Evolutionary conservation across 192 early-diverging fungal genomes (phyloP), one percentile per base, ranked within the genome.

Genomic region (Phlyctochytrium bullatum): DNA sequence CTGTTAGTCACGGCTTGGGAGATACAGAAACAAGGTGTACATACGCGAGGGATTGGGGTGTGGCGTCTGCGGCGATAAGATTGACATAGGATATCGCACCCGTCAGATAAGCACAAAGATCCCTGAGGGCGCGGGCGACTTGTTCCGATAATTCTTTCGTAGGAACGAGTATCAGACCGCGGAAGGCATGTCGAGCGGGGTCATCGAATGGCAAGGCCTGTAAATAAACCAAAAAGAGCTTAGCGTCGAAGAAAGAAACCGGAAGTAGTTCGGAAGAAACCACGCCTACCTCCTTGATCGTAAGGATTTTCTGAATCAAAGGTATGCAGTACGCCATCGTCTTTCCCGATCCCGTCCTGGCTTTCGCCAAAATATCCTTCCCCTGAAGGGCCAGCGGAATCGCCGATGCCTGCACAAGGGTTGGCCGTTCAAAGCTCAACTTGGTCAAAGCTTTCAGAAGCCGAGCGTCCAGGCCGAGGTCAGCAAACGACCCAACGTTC

Each of bases 111-210:
- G 85, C 69, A 3, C 85, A 68, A 64, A 98, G 73, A 47, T 90
- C 88, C 31, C 86, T 85, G 50, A 94, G 70, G 54, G 91, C 86
- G 36, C 82, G 79, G 17, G 85, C 81, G 17, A 99, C 94, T 75
- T 99, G 97, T 71, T 91, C 92, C 12, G 97, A 93, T 58, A 99
- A 84, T 78, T 99, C 97, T 54, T 91, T 85, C 0, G 97, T 96
- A 12, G 97, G 97, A 2, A 99, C 95, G 33, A 99, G 78, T 34
- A 99, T 87, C 64, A 99, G 68, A 1, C 82, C 86, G 4, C 86
- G 73, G 2, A 76, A 76, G 52, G 59, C 73, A 32, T 65, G 61
- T 29, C 67, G 40, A 34, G 63, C 65, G 10, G 68, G 51, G 59
- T 69, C 76, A 50, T 50, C 40, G 12, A 10, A n/a, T n/a, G n/a